Evolutionary conservation across 306 rosid species (phyloP), one percentile per base, ranked within the genome.

Genomic region (Biancaea sappan): DNA sequence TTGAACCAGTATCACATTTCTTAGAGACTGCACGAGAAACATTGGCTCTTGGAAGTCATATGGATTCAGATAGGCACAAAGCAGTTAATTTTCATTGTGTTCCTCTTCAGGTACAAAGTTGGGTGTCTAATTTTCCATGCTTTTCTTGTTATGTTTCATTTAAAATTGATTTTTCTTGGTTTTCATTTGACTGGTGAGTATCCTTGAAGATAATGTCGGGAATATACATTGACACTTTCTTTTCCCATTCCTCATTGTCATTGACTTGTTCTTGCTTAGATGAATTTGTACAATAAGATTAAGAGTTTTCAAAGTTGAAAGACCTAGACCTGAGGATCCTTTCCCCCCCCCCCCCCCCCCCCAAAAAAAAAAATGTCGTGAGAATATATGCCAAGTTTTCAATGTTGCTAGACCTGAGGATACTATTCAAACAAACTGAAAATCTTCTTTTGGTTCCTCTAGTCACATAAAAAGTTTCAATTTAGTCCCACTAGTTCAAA

Each of bases 1-100:
- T 94, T 48, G 99, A 94, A 75, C 99, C 99, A 61, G 99, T 88
- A 58, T 86, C 99, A 53, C 99, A 94, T 81, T 94, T 94, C 77
- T 77, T 94, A 71, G 93, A 88, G 80, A 53, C 93, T 75, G 99
- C 99, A 34, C 95, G 95, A 22, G 89, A 87, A 83, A 88, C 84
- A 50, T 79, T 90, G 84, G 79, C 80, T 79, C 53, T 81, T 34
- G 98, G 84, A 77, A 73, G 60, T 81, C 79, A 72, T 47, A 75
- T 59, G 52, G 82, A 68, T 76, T 73, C 90, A 78, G 89, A 91
- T 72, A 46, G 24, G 54, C 91, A 91, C 81, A 90, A 79, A 77
- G 95, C 97, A 32, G 72, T 80, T 50, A 94, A 92, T 66, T 94
- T 88, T 84, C 86, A 85, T 41, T 88, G 99, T 52, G 75, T 84